Evolutionary conservation across 306 rosid genomes (phyloP).

Genomic region (Castanospermum australe): DNA sequence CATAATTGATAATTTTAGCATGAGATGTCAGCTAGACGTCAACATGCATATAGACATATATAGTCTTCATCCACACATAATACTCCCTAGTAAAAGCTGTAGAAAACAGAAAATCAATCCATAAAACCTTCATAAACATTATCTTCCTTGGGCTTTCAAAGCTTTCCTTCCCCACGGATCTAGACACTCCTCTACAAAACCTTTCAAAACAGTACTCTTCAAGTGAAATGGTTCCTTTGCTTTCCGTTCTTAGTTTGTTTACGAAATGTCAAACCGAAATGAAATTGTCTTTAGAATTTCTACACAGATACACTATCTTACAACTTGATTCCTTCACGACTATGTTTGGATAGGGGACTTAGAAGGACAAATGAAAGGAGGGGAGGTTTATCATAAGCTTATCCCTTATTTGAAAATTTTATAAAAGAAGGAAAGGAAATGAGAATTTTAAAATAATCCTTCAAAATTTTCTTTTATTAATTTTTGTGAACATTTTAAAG

Average conservation of each 20-base stretch:
- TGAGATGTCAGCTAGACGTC: too few relatives aligned
- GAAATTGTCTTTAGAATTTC: constrained; percentile 39
- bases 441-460: too few relatives aligned
- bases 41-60: too few relatives aligned
- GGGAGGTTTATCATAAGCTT: too few relatives aligned
- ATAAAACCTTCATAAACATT: constrained; percentile 3
- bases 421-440: too few relatives aligned
- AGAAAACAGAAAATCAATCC: not conserved
- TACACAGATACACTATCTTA: constrained; percentile 37
- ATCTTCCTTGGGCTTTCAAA: not conserved
- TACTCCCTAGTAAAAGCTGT: too few relatives aligned
- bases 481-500: too few relatives aligned
- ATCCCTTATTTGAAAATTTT: too few relatives aligned
- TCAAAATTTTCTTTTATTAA: too few relatives aligned
- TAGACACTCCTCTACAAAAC: constrained; percentile 20
- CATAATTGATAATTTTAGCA: too few relatives aligned
- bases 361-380: too few relatives aligned
- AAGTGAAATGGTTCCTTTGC: not conserved
- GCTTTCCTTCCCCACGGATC: constrained; percentile 34
- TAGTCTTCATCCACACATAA: too few relatives aligned
- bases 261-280: constrained; percentile 40
- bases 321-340: constrained; percentile 1
- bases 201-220: constrained; percentile 18
- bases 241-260: not conserved
- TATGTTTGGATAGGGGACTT: not conserved